Conservation (phyloP, 352 stramenopile genomes). For the Hyaloperonospora brassicae region DNA sequence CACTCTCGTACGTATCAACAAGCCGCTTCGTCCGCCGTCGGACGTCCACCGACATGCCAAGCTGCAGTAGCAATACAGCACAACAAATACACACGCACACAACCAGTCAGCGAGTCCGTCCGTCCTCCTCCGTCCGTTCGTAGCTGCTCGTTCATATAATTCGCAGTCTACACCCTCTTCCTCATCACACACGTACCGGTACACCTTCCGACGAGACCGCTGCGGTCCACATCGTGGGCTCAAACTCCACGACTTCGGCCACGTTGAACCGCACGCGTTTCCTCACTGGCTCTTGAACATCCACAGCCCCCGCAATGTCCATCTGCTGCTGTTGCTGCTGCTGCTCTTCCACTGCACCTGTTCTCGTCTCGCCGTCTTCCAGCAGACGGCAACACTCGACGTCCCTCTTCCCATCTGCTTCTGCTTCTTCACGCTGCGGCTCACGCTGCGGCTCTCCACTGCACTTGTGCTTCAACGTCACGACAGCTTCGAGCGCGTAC, state of each 20-base stretch:
- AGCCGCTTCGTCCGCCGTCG: slow-evolving; percentile 52
- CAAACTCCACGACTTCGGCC: slow-evolving; percentile 71
- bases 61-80: slow-evolving; percentile 16
- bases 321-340: not conserved
- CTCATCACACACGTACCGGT: slow-evolving; percentile 29
- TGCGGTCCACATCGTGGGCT: slow-evolving; percentile 75
- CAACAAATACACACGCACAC: too few relatives aligned
- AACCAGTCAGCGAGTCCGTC: too few relatives aligned
- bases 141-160: too few relatives aligned
- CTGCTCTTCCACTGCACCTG: not conserved
- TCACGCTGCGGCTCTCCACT: slow-evolving; percentile 18
- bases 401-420: slow-evolving; percentile 13
- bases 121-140: too few relatives aligned
- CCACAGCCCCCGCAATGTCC: not conserved
- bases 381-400: not conserved
- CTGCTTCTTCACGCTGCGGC: slow-evolving; percentile 13
- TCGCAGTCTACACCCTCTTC: too few relatives aligned
- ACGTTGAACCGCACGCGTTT: slow-evolving; percentile 53
- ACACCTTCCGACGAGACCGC: slow-evolving; percentile 70
- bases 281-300: slow-evolving; percentile 11
- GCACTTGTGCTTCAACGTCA: slow-evolving; percentile 18
- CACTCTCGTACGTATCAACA: slow-evolving; percentile 59
- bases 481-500: slow-evolving; percentile 9
- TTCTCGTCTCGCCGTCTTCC: slow-evolving; percentile 7
- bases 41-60: slow-evolving; percentile 62